Evolutionary conservation across 371 early-diverging fungal species (phyloP).

Genomic region (Mucor sp.): DNA sequence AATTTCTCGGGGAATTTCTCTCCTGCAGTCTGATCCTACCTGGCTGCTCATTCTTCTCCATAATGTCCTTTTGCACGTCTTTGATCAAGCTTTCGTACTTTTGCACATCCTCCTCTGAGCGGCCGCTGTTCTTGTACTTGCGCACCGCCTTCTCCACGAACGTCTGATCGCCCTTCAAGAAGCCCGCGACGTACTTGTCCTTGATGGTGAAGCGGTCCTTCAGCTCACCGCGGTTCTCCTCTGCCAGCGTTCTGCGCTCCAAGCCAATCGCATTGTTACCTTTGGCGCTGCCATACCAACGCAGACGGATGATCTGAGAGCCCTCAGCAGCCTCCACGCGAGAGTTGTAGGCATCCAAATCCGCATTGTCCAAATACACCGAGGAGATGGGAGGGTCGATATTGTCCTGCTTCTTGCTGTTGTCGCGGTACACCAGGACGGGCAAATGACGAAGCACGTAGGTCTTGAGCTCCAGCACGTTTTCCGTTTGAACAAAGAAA

Average conservation of each 20-base stretch:
- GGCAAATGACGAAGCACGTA: conserved; percentile 95
- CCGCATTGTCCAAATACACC: conserved; percentile 94
- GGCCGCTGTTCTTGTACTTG: conserved; percentile 77
- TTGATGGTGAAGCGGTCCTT: conserved; percentile 96
- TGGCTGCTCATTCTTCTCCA: conserved; percentile 79
- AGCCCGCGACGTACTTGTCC: conserved; percentile 92
- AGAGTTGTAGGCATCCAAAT: conserved; percentile 89
- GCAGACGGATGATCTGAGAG: conserved; percentile 89
- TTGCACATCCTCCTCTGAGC: conserved; percentile 79
- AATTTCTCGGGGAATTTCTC: background rate
- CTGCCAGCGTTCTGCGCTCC: conserved; percentile 97
- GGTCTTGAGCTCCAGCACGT: conserved; percentile 95
- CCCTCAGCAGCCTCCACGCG: conserved; percentile 92
- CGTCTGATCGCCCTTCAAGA: conserved; percentile 75
- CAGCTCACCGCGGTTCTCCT: conserved; percentile 97
- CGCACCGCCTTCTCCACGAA: conserved; percentile 73
- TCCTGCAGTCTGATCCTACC: conserved; percentile 42
- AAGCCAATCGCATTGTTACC: conserved; percentile 79
- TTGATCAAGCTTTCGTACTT: conserved; percentile 72
- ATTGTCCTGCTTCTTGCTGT: conserved; percentile 63
- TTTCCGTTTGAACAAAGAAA: conserved; percentile 98
- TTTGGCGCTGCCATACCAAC: conserved; percentile 88
- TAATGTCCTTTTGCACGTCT: conserved; percentile 80
- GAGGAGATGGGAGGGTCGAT: conserved; percentile 94
- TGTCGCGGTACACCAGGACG: conserved; percentile 87